Evolutionary conservation across 202 grass and related monocot species (phyloP), one percentile per base, ranked within the genome.

Genomic region (Zoysia matrella): DNA sequence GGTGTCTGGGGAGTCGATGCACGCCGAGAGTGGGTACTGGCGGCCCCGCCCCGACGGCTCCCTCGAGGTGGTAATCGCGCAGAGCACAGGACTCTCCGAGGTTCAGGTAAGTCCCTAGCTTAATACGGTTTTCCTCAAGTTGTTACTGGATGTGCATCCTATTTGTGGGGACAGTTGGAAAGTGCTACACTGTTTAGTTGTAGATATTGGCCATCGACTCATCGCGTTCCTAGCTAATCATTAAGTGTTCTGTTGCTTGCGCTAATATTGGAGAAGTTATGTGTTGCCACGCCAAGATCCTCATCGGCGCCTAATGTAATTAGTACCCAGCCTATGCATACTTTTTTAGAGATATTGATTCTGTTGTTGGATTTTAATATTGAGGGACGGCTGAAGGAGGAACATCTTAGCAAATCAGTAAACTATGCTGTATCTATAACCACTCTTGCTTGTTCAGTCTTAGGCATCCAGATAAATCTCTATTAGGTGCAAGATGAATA

Each of bases 21-120:
- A 61, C 18, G 58, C 58, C 58, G 58, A 61, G 58, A 61, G 58
- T 61, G 58, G 58, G 58, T 61, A 61, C 58, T 61, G 58, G 58
- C 58, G 58, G 7, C 58, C 58, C 58, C 58, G 58, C 58, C 65
- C 88, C 18, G 92, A 92, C 18, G 86, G 90, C 64, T 89, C 94
- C 69, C 5, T 94, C 54, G 94, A 97, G 81, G 90, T 97, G 15
- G 92, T 94, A 81, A 89, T 94, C 51, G 75, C 88, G 11, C 94
- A 97, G 84, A 97, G 92, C 86, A 97, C 94, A 45, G 92, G 94
- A 47, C 92, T 97, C 11, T 72, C 83, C 7, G 92, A 97, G 62
- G 78, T 97, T 41, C 92, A 94, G 94, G 94, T 94, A 74, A 69
- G 83, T 49, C 60, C 60, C 18, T 54, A 3, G 18, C 40, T 3